Evolutionary conservation across 202 grass and related monocot species (phyloP), one percentile per base, ranked within the genome.

Genomic region (Hordeum pubiflorum): DNA sequence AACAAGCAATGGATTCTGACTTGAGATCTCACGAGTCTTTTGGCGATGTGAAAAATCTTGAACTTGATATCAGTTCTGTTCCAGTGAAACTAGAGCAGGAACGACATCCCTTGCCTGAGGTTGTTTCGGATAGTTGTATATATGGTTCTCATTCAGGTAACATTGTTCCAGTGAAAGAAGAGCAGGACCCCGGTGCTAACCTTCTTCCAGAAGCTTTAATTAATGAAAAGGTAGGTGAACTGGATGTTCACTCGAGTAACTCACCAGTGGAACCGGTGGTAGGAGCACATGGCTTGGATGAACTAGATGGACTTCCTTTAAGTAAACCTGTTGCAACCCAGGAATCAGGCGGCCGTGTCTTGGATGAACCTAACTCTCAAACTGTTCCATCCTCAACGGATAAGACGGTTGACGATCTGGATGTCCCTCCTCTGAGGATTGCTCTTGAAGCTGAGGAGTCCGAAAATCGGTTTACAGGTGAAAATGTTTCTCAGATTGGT

Each of bases 41-140:
- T 44, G 13, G 34, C 71, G 72, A 74, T 75, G 73, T 85, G 80
- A 84, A 81, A 81, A 82, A 20, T 62, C 50, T 44, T 72, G 81
- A 90, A 85, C 62, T 80, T 63, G 33, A 72, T 63, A 54, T 23
- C 7, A 20, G 66, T 60, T 82, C 80, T 37, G 61, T 79, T 83
- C 75, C 80, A 71, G 56, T 83, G 41, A 71, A 75, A 86, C 17
- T 58, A 70, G 80, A 76, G 69, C 54, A 58, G 55, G 62, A 83
- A 83, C 83, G 12, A 17, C 69, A 24, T 29, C 43, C 36, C 5
- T 86, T 71, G 18, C 32, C 37, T 71, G 69, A 12, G 64, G 54
- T 80, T 58, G 79, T 69, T 89, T 82, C 54, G 63, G 18, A 34
- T 69, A 20, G 27, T 73, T 43, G 13, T 61, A 72, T 32, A 86